Conservation (phyloP, 225 moss, liverwort and hornwort species). For the Physcomitrium patens region DNA sequence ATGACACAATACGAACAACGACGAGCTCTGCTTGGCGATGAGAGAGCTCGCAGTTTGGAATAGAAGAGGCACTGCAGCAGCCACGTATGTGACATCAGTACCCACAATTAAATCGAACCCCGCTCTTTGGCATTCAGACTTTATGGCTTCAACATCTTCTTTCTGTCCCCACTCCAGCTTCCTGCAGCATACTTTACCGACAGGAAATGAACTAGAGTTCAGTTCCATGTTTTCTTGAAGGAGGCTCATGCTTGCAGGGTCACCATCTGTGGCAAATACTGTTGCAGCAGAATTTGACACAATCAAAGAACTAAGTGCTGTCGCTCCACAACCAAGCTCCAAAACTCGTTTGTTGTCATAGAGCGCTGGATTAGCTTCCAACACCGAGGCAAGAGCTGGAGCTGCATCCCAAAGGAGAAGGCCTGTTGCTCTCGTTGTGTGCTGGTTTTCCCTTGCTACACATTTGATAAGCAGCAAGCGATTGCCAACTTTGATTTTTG, state of each 20-base stretch:
- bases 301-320: constrained; percentile 87
- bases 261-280: constrained; percentile 81
- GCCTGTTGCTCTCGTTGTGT: constrained; percentile 78
- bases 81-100: constrained; percentile 89
- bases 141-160: constrained; percentile 55
- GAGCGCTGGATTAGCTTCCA: constrained; percentile 69
- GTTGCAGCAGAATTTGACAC: constrained; percentile 55
- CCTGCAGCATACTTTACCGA: constrained; percentile 52
- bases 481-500: constrained; percentile 56
- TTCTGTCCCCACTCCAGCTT: constrained; percentile 76
- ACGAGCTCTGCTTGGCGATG: constrained; percentile 41
- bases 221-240: constrained; percentile 76
- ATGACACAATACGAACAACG: constrained; percentile 76
- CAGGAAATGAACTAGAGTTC: constrained; percentile 56
- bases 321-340: constrained; percentile 94
- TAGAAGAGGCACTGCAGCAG: constrained; percentile 77
- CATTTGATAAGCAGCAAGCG: constrained; percentile 62
- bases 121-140: constrained; percentile 28
- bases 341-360: constrained; percentile 62
- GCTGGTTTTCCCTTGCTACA: constrained; percentile 78
- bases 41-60: constrained; percentile 75
- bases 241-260: constrained; percentile 56
- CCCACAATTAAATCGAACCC: constrained; percentile 85
- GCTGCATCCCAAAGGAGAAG: constrained; percentile 96
- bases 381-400: constrained; percentile 73